Base-by-base conservation (phyloP, 257 asterid species). In the Ajuga chamaepitys region DNA sequence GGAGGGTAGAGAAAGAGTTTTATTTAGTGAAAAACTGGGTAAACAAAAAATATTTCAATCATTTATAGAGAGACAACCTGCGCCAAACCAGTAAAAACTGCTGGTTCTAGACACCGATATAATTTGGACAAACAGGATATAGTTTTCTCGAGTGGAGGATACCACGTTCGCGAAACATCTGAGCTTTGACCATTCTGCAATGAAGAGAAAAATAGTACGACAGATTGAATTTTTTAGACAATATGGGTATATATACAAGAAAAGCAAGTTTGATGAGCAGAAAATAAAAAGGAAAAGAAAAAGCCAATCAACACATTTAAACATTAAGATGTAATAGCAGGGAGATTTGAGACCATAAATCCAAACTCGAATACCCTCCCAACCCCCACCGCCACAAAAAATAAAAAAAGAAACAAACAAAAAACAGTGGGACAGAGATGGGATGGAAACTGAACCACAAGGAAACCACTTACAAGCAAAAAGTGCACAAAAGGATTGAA, bases 71-170 rank as follows among this genome's bases (percentile, higher is more conserved):
- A 7, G 46, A 61, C 60, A 73, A 85, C 99, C 98, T 90, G 99
- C 41, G 99, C 99, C 80, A 94, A 84, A 58, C 97, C 96, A 68
- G 99, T 90, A 73, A 94, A 94, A 68, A 94, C 99, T 20, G 89
- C 82, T 41, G 84, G 78, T 73, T 90, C 97, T 68, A 90, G 82
- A 73, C 95, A 87, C 70, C 92, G 85, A 73, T 90, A 86, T 75
- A 94, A 80, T 75, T 88, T 94, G 58, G 99, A 94, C 74, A 94
- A 80, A 70, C 99, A 90, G 30, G 97, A 81, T 74, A 94, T 77
- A n/a, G 97, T 90, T 82, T 83, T 94, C 89, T 94, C 99, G 66
- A 94, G 88, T 28, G 99, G 95, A 68, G 97, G 99, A 72, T 88
- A 94, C 97, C 97, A 94, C 35, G 92, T 85, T 66, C 58, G 81